Evolutionary conservation across 2,329 filamentous ascomycete species (phyloP), one percentile per base, ranked within the genome.

Genomic region (Alternaria brassicicola): DNA sequence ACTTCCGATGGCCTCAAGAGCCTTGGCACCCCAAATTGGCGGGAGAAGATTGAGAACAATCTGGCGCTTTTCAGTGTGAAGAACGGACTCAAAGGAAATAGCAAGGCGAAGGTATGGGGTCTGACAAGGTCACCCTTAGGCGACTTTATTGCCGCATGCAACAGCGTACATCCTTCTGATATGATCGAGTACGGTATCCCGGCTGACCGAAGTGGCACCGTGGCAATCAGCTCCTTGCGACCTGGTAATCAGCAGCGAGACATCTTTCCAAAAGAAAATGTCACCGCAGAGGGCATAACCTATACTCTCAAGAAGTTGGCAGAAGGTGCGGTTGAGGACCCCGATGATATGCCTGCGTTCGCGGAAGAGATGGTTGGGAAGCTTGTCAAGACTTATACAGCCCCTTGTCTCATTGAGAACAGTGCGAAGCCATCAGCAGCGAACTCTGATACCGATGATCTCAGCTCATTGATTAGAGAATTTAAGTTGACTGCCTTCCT

Each of bases 141-240:
- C 21, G 80, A 82, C 28, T 79, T 81, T 23, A 70, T 81, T 13
- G 84, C 83, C 5, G 78, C 78, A 3, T 83, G 81, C 54, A 76
- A 82, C 45, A 84, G 82, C 2, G 65, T 84, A 26, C 84, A 88
- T 67, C 85, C 85, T 0, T 83, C 80, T 4, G 82, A 87, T 66
- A 82, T 84, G 75, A 75, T 86, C 13, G 83, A 87, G 59, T 87
- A 87, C 66, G 79, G 79, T 1, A 82, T 82, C 6, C 71, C 78
- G 7, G 78, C 80, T 3, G 79, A 82, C 25, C 80, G 84, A 52
- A 71, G 73, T n/a, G 71, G 76, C 1, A 77, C 69, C 0, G 63
- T 85, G 28, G 64, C 54, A n/a, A 63, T 77, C 10, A 74, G 63
- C 50, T 65, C 62, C 2, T 28, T 74, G 15, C 57, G 50, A 19